Base-by-base conservation (phyloP, 2,329 filamentous ascomycete genomes). In the Cladosporium halotolerans region DNA sequence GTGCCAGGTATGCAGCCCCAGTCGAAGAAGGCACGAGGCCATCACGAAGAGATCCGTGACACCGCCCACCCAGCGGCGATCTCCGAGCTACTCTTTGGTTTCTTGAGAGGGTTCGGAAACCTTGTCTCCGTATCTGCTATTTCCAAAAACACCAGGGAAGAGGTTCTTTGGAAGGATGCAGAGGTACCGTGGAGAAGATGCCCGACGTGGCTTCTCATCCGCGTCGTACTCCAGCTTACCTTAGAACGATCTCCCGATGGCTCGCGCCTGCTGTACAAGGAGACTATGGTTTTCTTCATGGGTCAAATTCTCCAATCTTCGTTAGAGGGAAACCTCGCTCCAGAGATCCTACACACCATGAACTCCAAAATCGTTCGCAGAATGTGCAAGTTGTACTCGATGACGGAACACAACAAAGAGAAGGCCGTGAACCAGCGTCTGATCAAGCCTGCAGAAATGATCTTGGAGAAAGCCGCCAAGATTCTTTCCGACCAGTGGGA, bases 161-260 rank as follows among this genome's bases (percentile, higher is more conserved):
- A 55, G 13, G 39, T 58, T 23, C 28, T 54, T 9, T 58, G 53
- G 39, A 33, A 44, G 0, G 9, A 58, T 36, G 56, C 74, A 0
- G 66, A 73, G 1, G 63, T 72, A 0, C 83, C 83, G 0, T 88
- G 84, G 84, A 73, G 84, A 19, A 71, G 85, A 38, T 76, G 76
- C 2, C 76, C 84, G 0, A 75, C 79, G 45, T 88, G 83, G 78
- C 75, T 88, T 0, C 69, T 82, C 0, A 64, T 86, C 3, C 78
- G 83, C 0, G 81, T 88, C 2, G 72, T 75, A 0, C 60, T 80
- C 2, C 76, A 82, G 48, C 73, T 82, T 0, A 72, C 76, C 8
- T 70, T 86, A 9, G n/a, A 28, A 9, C 56, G 57, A 63, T 71
- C 16, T 54, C 56, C 32, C 63, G 66, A 3, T 58, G 70, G 2